Base-by-base conservation (phyloP, 2,329 filamentous ascomycete genomes). In the Aplosporella prunicola region DNA sequence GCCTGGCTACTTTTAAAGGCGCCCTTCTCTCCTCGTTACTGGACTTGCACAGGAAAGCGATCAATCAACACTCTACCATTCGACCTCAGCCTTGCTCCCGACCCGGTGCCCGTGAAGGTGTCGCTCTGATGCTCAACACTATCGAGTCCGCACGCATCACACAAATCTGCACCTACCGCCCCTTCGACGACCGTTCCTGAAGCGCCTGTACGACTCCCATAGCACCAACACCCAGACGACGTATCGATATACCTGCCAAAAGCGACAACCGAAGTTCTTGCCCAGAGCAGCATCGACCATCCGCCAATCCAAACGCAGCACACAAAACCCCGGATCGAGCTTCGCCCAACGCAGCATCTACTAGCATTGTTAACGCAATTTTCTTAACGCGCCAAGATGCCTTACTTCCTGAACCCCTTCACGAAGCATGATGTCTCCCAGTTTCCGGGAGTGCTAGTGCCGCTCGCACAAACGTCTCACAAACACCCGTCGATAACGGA, bases 371-470 rank as follows among this genome's bases (percentile, higher is more conserved):
- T n/a, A n/a, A n/a, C n/a, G n/a, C n/a, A n/a, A n/a, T n/a, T n/a
- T n/a, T 11, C 18, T 20, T 4, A 4, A 8, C 30, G 18, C n/a
- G 34, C 25, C 36, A 40, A 30, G 14, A 64, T 66, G 60, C 50
- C 52, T 35, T 52, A 63, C 41, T 56, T 69, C 40, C 60, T 57
- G 25, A 63, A 68, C 45, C 69, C 68, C 1, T 72, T 73, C 56
- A 63, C 65, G 41, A 67, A 59, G 43, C 63, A 68, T 47, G 64
- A 71, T 45, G 59, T 66, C 31, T 59, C 60, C 18, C 64, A 71
- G 39, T 72, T 70, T 41, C 61, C 62, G n/a, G 63, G 61, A 15
- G 68, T 73, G 20, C 53, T 66, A 13, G 60, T 73, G 8, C 69
- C 71, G 18, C 60, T 76, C 28, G 57, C 63, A 13, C 51, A 64